Evolutionary conservation across 1,284 basidiomycete species (phyloP), one percentile per base, ranked within the genome.

Genomic region (Malassezia caprae): DNA sequence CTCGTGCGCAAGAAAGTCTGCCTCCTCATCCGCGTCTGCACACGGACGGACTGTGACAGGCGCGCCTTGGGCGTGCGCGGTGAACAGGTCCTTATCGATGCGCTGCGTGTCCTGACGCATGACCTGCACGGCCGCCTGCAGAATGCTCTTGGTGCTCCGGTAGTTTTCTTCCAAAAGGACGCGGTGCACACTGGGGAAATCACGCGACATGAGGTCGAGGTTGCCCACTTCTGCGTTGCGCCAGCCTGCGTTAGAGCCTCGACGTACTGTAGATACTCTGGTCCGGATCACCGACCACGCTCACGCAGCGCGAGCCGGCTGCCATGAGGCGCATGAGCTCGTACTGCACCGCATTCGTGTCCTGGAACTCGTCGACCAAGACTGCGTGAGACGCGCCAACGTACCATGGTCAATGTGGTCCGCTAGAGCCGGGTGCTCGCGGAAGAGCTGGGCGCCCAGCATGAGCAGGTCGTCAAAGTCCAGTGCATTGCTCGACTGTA

Each of bases 391-490:
- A 23, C n/a, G 5, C 23, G 7, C 4, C 2, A 13, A 42, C 56
- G 30, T 43, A 58, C 56, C 61, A 70, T 90, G 87, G 48, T 77
- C 76, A 66, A 88, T 85, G 78, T 84, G 83, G 2, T 71, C 69
- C 1, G 82, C 79, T 1, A 85, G 79, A 15, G 78, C 73, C 6
- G 80, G 78, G 62, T 84, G 78, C 17, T 76, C 68, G 2, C 73
- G 75, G 64, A 91, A 87, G 24, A 91, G 80, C 60, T 80, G 79
- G 32, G 55, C 69, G 35, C 75, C 88, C 65, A 81, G 85, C 0
- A 89, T 72, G 0, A 94, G 79, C 21, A 93, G 77, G 70, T 93
- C 90, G 68, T 94, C 90, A 67, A 93, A 94, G 75, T 94, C 90
- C 12, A 93, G 78, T 27, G 85, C 82, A 59, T 88, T 87, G 56